These are phyloP conservation scores for Blastocystis sp. DNA, from an alignment of 352 stramenopile species.

Conservation along the genomic window DNA sequence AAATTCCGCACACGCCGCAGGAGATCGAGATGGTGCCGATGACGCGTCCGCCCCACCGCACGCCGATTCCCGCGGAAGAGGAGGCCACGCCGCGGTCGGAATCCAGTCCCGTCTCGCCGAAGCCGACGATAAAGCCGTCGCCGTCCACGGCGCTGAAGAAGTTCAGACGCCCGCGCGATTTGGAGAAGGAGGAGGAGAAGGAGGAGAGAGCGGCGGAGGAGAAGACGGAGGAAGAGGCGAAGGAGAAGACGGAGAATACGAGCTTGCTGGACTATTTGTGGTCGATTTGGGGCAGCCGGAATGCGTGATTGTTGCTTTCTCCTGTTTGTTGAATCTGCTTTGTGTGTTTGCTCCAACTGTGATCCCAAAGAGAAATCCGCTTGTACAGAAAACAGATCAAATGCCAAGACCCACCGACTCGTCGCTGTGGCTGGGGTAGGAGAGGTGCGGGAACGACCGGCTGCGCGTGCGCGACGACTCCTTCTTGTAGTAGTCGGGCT, in stretches of 20 bases:
- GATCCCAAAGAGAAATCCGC: neutral
- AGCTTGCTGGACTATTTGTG: too few species aligned
- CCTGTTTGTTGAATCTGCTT: too few species aligned
- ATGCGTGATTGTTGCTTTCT: too few species aligned
- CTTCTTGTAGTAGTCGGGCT: conserved; percentile 45
- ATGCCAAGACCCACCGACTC: conserved; percentile 47
- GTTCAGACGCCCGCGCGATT: conserved; percentile 26
- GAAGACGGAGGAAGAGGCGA: too few species aligned
- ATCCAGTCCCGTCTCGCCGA: neutral
- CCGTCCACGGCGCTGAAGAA: neutral
- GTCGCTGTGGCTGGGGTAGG: conserved; percentile 31
- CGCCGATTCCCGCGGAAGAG: neutral
- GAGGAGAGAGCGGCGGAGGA: neutral
- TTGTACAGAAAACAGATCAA: conserved; percentile 9
- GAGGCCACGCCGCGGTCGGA: neutral
- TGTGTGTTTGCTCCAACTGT: neutral
- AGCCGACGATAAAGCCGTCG: too few species aligned
- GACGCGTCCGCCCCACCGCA: neutral
- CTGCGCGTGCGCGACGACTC: conserved; percentile 20
- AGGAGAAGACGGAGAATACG: too few species aligned
- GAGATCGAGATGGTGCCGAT: neutral
- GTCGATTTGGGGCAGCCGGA: too few species aligned
- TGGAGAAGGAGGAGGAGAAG: conserved; percentile 17
- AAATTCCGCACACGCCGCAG: neutral
- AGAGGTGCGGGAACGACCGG: conserved; percentile 36